Evolutionary conservation across 1,284 basidiomycete genomes (phyloP).

Genomic region (Boletus holoroseus): DNA sequence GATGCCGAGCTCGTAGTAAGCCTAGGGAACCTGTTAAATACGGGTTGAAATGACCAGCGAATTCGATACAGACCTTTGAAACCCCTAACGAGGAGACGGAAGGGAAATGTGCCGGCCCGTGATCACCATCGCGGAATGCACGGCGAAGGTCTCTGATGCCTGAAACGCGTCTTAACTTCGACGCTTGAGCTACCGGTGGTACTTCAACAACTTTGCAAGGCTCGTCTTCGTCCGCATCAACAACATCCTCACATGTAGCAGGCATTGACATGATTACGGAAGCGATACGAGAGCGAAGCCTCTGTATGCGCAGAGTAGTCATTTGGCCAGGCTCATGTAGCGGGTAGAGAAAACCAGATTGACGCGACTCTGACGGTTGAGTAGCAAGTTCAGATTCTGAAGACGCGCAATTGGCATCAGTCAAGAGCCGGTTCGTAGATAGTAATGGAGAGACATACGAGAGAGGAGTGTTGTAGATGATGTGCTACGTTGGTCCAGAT

Average conservation of each 20-base stretch:
- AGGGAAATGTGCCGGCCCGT: constrained; percentile 5
- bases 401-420: constrained; percentile 10
- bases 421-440: not conserved
- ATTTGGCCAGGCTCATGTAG: constrained; percentile 27
- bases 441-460: constrained; percentile 6
- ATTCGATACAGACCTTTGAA: constrained; percentile 21
- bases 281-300: constrained; percentile 30
- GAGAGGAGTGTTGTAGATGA: constrained; percentile 28
- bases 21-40: constrained; percentile 13
- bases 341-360: constrained; percentile 9
- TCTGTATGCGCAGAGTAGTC: constrained; percentile 21
- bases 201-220: not conserved
- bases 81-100: constrained; percentile 7
- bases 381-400: constrained; percentile 2
- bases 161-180: constrained; percentile 25
- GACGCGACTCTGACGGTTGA: constrained; percentile 8
- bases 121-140: constrained; percentile 20
- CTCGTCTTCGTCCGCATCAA: constrained; percentile 12
- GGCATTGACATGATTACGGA: constrained; percentile 25
- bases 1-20: constrained; percentile 24
- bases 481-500: constrained; percentile 18
- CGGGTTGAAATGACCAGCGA: not conserved
- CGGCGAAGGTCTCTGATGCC: constrained; percentile 25
- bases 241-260: constrained; percentile 24
- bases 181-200: not conserved